Evolutionary conservation across 441 rosid species (phyloP).

Genomic region (Adansonia madagascariensis): DNA sequence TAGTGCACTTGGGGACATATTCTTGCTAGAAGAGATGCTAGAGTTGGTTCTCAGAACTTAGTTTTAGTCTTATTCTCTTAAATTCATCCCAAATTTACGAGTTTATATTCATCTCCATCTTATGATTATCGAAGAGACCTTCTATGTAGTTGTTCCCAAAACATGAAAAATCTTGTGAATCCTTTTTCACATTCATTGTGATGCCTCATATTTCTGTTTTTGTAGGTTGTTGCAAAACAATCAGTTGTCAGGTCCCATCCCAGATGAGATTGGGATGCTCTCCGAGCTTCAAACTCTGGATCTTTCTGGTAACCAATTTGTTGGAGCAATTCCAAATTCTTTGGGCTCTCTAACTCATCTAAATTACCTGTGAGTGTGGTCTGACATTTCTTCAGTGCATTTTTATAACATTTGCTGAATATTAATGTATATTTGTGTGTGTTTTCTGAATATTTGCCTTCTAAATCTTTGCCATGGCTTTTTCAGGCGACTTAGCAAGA

Average conservation of each 20-base stretch:
- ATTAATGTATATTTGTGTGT: background rate
- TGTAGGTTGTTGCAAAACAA: slow-evolving; percentile 66
- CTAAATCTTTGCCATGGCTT: slow-evolving; percentile 34
- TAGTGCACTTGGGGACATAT: background rate
- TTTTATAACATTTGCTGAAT: slow-evolving; percentile 19
- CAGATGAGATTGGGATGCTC: slow-evolving; percentile 65
- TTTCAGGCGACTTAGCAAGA: slow-evolving; percentile 76
- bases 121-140: background rate
- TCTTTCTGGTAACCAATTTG: slow-evolving; percentile 76
- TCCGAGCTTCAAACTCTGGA: slow-evolving; percentile 73
- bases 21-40: background rate
- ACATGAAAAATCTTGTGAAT: background rate
- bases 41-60: background rate
- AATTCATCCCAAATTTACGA: background rate
- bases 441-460: slow-evolving; percentile 24
- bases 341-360: slow-evolving; percentile 69
- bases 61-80: slow-evolving; percentile 9
- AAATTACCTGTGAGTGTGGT: slow-evolving; percentile 83
- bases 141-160: background rate
- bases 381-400: slow-evolving; percentile 17
- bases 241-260: slow-evolving; percentile 54
- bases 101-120: background rate
- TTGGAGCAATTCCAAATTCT: slow-evolving; percentile 77
- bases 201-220: slow-evolving; percentile 2
- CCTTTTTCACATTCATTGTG: background rate